Evolutionary conservation across 352 stramenopile genomes (phyloP), one percentile per base, ranked within the genome.

Genomic region (Peronospora belbahrii): DNA sequence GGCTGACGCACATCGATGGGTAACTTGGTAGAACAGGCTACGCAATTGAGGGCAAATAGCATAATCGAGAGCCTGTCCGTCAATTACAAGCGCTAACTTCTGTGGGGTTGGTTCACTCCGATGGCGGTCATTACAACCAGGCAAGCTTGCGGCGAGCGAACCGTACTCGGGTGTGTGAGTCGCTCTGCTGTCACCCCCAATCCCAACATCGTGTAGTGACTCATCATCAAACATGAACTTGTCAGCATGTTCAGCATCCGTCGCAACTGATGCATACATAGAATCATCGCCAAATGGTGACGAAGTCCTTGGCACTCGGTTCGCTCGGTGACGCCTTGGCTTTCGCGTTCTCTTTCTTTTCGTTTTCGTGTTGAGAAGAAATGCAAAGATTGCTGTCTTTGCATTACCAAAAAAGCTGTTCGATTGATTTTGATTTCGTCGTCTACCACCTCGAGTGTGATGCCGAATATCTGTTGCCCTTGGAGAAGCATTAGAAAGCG

Each of bases 11-110:
- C 82, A 91, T 6, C 67, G 56, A 40, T 73, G 81, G 11, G 76
- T 82, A 19, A 92, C 57, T 42, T 83, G 52, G 34, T 89, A 87
- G 40, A 92, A 84, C 8, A 85, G 43, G 15, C 37, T 40, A 8
- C 66, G 70, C 18, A 88, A 44, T 42, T 60, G 61, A 27, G 72
- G 60, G 11, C 64, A 56, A 23, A 90, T 48, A 9, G 76, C 76
- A 51, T 69, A 78, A 34, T 88, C 76, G 0, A 98, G 67, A 24
- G 91, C 89, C 52, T 80, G 74, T 13, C 94, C 94, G 66, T 97
- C 93, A 33, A 98, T 95, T 14, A 98, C 83, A 18, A 98, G 70
- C 9, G 87, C 90, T 25, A 70, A 8, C 18, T 48, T 55, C 20
- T 52, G 35, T 11, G 30, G 9, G 11, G 20, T 43, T 42, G 42